Evolutionary conservation across 345 rosid species (phyloP).

Genomic region (Eucalyptus regnans): DNA sequence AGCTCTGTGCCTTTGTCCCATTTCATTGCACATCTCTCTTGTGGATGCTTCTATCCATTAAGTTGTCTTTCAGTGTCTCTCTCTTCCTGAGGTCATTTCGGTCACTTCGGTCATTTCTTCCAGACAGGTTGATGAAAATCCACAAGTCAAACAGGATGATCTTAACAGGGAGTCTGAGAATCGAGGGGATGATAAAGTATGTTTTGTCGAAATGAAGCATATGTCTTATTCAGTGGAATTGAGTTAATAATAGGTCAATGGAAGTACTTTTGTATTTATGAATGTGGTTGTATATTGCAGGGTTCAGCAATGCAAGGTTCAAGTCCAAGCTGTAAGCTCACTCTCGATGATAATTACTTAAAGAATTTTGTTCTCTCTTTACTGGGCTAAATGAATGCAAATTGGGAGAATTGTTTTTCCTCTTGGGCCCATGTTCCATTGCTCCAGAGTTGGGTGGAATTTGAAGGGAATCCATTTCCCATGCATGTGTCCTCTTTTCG

Average conservation of each 20-base stretch:
- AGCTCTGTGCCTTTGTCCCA: neutral
- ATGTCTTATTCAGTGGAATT: neutral
- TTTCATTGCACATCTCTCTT: neutral
- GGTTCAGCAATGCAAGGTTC: neutral
- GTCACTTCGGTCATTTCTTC: neutral
- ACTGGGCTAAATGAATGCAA: neutral
- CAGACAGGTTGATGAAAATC: conserved; percentile 1
- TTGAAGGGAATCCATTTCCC: neutral
- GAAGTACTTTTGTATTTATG: neutral
- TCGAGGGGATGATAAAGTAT: neutral
- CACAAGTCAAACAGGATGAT: neutral
- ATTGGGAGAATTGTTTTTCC: neutral
- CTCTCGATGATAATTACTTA: neutral
- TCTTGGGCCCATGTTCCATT: neutral
- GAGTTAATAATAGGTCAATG: neutral
- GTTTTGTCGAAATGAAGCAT: neutral
- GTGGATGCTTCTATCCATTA: neutral
- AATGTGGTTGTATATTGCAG: neutral
- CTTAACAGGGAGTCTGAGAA: neutral
- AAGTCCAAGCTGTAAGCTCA: neutral
- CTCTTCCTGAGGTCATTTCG: neutral
- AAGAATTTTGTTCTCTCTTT: neutral
- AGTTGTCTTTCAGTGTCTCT: neutral
- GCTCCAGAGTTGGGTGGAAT: neutral
- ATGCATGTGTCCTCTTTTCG: neutral